Evolutionary conservation across 2,329 filamentous ascomycete genomes (phyloP).

Genomic region (Paecilomyces formosus): DNA sequence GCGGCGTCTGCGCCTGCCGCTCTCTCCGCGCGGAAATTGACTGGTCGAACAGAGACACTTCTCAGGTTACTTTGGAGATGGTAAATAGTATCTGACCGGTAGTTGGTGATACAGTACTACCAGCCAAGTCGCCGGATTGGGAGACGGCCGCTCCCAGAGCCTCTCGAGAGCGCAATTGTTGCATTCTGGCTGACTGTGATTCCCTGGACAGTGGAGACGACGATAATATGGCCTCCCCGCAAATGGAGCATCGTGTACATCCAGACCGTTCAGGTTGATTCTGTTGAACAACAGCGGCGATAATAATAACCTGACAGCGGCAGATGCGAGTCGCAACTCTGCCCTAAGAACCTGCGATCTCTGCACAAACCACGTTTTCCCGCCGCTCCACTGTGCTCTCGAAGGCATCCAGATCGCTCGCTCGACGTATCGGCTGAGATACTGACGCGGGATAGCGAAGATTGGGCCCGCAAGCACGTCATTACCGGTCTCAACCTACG

Average conservation of each 20-base stretch:
- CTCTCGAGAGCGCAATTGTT: too few species aligned
- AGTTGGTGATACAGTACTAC: too few species aligned
- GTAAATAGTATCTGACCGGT: too few species aligned
- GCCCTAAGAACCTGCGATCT: background rate
- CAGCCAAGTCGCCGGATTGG: background rate
- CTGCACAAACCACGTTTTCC: background rate
- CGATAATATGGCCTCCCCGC: background rate
- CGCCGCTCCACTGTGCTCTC: background rate
- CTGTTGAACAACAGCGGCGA: background rate
- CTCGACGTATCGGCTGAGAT: background rate
- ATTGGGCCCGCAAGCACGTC: background rate
- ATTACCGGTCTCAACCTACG: background rate
- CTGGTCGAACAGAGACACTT: background rate
- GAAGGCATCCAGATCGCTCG: background rate
- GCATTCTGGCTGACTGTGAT: background rate
- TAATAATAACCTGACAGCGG: background rate
- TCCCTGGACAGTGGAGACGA: background rate
- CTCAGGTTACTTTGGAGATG: too few species aligned
- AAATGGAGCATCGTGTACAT: background rate
- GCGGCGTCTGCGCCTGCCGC: background rate
- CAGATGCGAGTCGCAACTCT: background rate
- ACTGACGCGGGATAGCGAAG: background rate
- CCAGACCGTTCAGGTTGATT: background rate
- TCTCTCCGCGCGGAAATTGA: background rate
- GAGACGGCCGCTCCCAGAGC: too few species aligned